phyloP scores from a whole-genome alignment of 495 filamentous ascomycete species.

The Massariosphaeria phaeospora region DNA sequence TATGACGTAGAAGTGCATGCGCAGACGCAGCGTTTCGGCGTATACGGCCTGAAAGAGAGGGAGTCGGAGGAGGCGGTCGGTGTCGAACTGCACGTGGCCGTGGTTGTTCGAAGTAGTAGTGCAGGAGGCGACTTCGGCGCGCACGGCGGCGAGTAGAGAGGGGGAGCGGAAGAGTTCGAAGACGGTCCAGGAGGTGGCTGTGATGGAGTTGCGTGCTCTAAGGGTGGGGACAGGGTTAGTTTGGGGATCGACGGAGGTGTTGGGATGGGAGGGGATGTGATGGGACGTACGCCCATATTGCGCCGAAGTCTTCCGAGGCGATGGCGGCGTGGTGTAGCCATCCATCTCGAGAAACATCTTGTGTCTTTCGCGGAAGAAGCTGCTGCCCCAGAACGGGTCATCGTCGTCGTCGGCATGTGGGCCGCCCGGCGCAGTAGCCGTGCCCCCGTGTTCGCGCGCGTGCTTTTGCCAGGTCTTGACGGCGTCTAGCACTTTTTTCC shows the following conservation, averaged over 20 bases:
- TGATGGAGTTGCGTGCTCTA: slow-evolving; percentile 2
- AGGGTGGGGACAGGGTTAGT: background rate
- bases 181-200: background rate
- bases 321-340: slow-evolving; percentile 33
- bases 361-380: slow-evolving; percentile 36
- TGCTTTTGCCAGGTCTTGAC: slow-evolving; percentile 35
- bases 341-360: slow-evolving; percentile 37
- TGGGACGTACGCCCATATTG: slow-evolving; percentile 34
- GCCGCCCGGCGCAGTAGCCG: slow-evolving; percentile 16
- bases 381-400: slow-evolving; percentile 37
- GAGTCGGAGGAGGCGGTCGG: slow-evolving; percentile 27
- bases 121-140: background rate
- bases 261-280: background rate
- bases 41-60: slow-evolving; percentile 38
- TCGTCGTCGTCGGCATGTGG: too few species aligned
- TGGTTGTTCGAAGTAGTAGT: background rate
- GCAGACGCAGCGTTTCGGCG: slow-evolving; percentile 37
- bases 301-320: slow-evolving; percentile 36
- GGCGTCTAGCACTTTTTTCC: slow-evolving; percentile 30
- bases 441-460: slow-evolving; percentile 30
- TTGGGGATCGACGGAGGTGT: background rate
- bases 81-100: slow-evolving; percentile 26
- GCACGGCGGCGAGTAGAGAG: background rate
- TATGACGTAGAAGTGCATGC: slow-evolving; percentile 36
- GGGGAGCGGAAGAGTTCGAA: background rate